Evolutionary conservation across 495 filamentous ascomycete species (phyloP).

Genomic region (Talaromyces borbonicus): DNA sequence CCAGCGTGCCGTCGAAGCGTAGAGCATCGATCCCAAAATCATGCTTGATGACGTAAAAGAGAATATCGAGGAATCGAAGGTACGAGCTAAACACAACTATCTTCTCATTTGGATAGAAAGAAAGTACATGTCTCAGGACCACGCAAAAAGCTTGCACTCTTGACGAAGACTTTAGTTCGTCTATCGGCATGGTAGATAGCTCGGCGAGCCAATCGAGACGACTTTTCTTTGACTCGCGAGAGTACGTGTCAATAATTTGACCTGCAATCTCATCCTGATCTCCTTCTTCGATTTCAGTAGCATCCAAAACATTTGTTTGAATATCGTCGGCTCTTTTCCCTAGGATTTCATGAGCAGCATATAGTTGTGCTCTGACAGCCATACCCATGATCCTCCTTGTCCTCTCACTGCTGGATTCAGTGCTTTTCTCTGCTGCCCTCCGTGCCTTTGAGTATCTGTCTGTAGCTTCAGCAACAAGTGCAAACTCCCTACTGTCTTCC

Average conservation of each 20-base stretch:
- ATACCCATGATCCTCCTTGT: too few relatives aligned
- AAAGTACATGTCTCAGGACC: background rate
- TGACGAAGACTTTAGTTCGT: background rate
- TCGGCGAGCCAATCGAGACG: background rate
- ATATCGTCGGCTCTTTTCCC: too few relatives aligned
- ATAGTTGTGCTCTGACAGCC: too few relatives aligned
- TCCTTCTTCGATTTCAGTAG: too few relatives aligned
- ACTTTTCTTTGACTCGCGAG: background rate
- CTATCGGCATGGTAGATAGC: background rate
- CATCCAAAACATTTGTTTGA: too few relatives aligned
- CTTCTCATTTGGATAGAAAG: background rate
- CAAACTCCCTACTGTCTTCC: background rate
- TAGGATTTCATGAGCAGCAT: too few relatives aligned
- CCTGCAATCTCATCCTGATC: too few relatives aligned
- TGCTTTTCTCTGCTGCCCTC: too few relatives aligned
- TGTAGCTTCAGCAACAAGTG: background rate
- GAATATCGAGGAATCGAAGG: background rate
- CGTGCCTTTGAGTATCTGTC: too few relatives aligned
- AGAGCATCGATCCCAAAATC: background rate
- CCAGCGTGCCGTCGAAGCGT: background rate
- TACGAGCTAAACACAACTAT: background rate
- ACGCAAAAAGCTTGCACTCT: background rate
- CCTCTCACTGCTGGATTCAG: too few relatives aligned
- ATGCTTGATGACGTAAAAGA: background rate
- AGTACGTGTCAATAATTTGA: background rate